Evolutionary conservation across 1,284 basidiomycete species (phyloP).

Genomic region (Xanthoconium separans): DNA sequence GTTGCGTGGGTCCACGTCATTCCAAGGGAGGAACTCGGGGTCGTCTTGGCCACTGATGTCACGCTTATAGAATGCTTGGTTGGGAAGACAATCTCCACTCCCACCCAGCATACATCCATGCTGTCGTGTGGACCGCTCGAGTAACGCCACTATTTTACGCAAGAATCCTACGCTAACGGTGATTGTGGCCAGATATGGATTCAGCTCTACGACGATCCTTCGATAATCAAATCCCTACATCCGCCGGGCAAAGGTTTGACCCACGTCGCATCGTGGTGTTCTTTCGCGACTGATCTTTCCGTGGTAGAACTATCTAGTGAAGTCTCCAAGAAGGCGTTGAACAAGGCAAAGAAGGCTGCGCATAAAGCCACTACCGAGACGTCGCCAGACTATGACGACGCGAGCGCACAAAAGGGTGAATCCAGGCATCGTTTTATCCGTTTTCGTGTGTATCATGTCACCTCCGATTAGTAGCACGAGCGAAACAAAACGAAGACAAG

Average conservation of each 20-base stretch:
- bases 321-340: conserved; percentile 76
- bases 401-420: conserved; percentile 37
- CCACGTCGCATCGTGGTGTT: conserved; percentile 10
- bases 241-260: conserved; percentile 26
- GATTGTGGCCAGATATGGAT: conserved; percentile 64
- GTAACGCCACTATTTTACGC: conserved; percentile 39
- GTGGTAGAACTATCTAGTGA: conserved; percentile 55
- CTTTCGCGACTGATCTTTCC: conserved; percentile 33
- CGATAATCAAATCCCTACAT: conserved; percentile 44
- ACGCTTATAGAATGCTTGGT: conserved; percentile 58
- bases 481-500: conserved; percentile 65
- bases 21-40: background rate
- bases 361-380: conserved; percentile 64
- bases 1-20: conserved; percentile 51
- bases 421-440: conserved; percentile 26
- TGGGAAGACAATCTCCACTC: conserved; percentile 84
- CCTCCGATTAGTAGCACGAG: conserved; percentile 21
- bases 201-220: conserved; percentile 73
- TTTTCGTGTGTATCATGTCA: conserved; percentile 15
- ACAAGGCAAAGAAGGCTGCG: conserved; percentile 87
- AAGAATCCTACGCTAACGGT: conserved; percentile 14
- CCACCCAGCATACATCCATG: conserved; percentile 74
- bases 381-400: conserved; percentile 48
- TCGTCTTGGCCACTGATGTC: conserved; percentile 1
- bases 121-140: conserved; percentile 68